Conservation (phyloP, 225 moss, liverwort and hornwort genomes). For the Polytrichum commune region DNA sequence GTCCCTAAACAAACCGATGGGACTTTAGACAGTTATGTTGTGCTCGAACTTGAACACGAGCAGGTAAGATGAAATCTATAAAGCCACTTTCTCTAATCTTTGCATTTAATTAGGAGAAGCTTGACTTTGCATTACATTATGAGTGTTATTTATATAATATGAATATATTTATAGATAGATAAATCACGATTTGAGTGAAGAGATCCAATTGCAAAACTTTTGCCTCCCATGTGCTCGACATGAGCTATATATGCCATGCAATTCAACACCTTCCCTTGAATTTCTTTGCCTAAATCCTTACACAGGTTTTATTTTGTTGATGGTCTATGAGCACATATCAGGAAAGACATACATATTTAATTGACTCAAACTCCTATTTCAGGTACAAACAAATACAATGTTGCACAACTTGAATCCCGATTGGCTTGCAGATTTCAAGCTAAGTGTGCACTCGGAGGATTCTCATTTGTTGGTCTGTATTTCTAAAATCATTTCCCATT, state of each 20-base stretch:
- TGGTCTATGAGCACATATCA: not conserved
- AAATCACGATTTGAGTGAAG: too few relatives aligned
- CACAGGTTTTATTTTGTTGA: not conserved
- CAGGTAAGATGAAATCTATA: not conserved
- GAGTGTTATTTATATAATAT: too few relatives aligned
- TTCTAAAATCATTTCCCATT: not conserved
- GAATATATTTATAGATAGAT: too few relatives aligned
- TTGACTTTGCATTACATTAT: too few relatives aligned
- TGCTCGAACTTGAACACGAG: slow-evolving; percentile 5
- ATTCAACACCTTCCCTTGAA: too few relatives aligned
- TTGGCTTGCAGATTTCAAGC: slow-evolving; percentile 14
- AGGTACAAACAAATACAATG: slow-evolving; percentile 5
- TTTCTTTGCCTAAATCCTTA: too few relatives aligned
- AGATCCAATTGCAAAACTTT: too few relatives aligned
- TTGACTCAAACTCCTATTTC: not conserved
- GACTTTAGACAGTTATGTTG: slow-evolving; percentile 4
- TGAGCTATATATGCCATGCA: too few relatives aligned
- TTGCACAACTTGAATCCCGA: slow-evolving; percentile 7
- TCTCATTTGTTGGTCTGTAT: slow-evolving; percentile 4
- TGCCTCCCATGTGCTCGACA: too few relatives aligned
- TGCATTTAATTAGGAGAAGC: not conserved
- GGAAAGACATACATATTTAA: too few relatives aligned
- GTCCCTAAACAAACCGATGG: not conserved
- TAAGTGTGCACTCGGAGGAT: not conserved
- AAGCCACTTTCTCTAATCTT: too few relatives aligned